phyloP scores from a whole-genome alignment of 2,329 filamentous ascomycete genomes.

The Scopulariopsis brevicaulis region DNA sequence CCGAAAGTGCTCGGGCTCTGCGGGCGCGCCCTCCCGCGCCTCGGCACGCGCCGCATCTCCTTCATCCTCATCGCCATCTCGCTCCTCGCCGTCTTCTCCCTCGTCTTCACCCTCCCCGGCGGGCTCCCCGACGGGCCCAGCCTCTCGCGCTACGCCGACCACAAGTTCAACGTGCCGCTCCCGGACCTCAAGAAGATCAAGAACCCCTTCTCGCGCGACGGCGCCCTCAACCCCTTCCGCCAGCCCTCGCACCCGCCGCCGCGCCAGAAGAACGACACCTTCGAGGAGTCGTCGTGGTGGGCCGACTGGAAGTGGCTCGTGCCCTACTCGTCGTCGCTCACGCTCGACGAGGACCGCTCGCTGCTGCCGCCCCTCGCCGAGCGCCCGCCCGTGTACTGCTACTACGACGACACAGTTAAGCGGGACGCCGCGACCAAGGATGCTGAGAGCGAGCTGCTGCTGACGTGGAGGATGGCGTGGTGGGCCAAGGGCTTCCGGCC shows the following conservation, averaged over 20 bases:
- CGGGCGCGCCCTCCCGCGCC: conserved; percentile 35
- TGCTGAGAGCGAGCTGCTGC: conserved; percentile 66
- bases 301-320: conserved; percentile 77
- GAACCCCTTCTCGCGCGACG: conserved; percentile 28
- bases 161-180: conserved; percentile 29
- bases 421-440: conserved; percentile 54
- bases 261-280: conserved; percentile 66
- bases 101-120: conserved; percentile 39
- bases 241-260: conserved; percentile 60
- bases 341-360: conserved; percentile 69
- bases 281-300: conserved; percentile 73
- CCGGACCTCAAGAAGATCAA: conserved; percentile 30
- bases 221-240: conserved; percentile 53
- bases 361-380: conserved; percentile 66
- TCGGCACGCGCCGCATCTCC: conserved; percentile 40
- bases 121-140: conserved; percentile 34
- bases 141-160: conserved; percentile 35
- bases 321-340: conserved; percentile 74
- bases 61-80: conserved; percentile 37
- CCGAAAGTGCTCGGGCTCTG: conserved; percentile 26
- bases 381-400: conserved; percentile 76
- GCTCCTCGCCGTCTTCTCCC: conserved; percentile 39
- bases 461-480: conserved; percentile 89
- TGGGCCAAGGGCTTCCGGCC: conserved; percentile 90
- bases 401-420: conserved; percentile 61